Percentiles rank a stretch among this genome's conserved stretches.
Evolutionary conservation across 1,284 basidiomycete species (phyloP).

Genomic region (Tilletia indica): DNA sequence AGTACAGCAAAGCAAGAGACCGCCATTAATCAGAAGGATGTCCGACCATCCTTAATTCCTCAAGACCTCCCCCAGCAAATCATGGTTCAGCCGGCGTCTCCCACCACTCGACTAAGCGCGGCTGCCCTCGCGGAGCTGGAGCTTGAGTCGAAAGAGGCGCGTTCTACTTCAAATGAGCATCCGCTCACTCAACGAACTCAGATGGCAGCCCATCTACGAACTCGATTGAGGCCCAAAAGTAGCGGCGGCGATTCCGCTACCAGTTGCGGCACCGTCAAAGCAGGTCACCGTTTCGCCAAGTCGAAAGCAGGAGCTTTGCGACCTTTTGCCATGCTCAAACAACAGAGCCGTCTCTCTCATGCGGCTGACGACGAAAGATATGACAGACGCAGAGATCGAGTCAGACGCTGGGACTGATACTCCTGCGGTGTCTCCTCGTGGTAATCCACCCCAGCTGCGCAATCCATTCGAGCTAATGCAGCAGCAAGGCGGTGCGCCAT

Average conservation of each 20-base stretch:
- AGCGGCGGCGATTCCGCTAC: constrained; percentile 1
- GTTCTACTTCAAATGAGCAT: too few relatives aligned
- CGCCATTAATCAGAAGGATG: background rate
- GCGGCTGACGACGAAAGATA: background rate
- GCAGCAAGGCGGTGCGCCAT: background rate
- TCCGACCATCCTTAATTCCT: background rate
- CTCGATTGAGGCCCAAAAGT: background rate
- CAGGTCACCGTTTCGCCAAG: background rate
- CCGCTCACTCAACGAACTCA: too few relatives aligned
- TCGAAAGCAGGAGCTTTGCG: background rate
- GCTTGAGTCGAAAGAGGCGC: background rate
- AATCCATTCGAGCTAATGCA: background rate
- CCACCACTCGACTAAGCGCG: background rate
- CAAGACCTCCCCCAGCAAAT: background rate
- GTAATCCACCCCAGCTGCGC: background rate
- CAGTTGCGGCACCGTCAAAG: constrained; percentile 1
- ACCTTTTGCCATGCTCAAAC: background rate
- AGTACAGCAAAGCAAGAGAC: background rate
- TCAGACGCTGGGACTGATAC: constrained; percentile 10
- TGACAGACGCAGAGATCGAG: background rate
- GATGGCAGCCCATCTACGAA: too few relatives aligned
- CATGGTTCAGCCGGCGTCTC: background rate
- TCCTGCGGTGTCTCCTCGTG: background rate
- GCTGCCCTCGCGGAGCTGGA: constrained; percentile 11
- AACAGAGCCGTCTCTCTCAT: background rate